phyloP scores from a whole-genome alignment of 345 rosid species.

The Trapa bicornis region DNA sequence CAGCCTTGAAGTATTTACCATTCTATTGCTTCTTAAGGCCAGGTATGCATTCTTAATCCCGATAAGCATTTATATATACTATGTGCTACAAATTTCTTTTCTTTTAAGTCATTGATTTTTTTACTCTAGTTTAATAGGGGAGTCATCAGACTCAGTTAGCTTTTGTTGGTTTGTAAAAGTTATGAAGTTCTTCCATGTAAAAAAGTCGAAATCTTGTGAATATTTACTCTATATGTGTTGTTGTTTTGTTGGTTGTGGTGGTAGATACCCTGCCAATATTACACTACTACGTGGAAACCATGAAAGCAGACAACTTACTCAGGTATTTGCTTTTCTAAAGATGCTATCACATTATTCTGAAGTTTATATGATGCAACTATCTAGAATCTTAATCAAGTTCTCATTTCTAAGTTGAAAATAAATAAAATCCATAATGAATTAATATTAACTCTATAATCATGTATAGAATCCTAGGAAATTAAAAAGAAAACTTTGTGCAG shows the following conservation, averaged over 20 bases:
- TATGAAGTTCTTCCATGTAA: background rate
- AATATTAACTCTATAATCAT: too few species aligned
- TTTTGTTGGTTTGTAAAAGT: background rate
- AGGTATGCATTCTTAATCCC: conserved; percentile 29
- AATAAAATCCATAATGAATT: too few species aligned
- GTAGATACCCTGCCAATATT: conserved; percentile 90
- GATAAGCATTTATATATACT: background rate
- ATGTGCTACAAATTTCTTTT: background rate
- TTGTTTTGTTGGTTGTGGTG: conserved; percentile 1
- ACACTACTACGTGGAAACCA: conserved; percentile 99
- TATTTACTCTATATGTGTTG: background rate
- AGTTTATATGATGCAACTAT: too few species aligned
- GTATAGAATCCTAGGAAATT: too few species aligned
- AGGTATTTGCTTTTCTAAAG: too few species aligned
- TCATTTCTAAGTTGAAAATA: too few species aligned
- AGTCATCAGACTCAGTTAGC: background rate
- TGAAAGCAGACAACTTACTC: conserved; percentile 74
- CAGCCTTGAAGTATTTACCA: conserved; percentile 92
- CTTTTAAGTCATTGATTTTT: background rate
- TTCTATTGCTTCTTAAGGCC: conserved; percentile 92
- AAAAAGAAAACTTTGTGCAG: too few species aligned
- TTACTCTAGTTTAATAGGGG: background rate
- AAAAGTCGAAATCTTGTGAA: background rate
- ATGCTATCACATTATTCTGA: too few species aligned
- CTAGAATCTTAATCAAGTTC: too few species aligned